Evolutionary conservation across 2,329 filamentous ascomycete genomes (phyloP).

Genomic region (Beauveria asiatica): DNA sequence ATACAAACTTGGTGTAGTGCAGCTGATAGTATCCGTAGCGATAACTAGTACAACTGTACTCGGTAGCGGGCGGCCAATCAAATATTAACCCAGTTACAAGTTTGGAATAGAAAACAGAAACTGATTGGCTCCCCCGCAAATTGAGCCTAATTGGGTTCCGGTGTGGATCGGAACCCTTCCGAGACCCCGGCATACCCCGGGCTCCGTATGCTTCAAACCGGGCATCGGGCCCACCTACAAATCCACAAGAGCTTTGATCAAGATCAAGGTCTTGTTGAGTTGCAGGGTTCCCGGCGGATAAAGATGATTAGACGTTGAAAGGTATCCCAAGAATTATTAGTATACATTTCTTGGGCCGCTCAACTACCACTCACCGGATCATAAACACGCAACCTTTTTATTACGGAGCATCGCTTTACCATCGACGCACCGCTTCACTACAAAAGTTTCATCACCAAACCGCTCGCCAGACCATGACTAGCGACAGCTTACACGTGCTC

Average conservation of each 20-base stretch:
- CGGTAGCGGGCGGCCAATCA: background rate
- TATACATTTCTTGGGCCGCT: no score
- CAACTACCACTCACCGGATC: no score
- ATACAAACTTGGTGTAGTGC: background rate
- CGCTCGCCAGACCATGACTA: background rate
- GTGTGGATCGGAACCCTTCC: background rate
- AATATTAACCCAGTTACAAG: background rate
- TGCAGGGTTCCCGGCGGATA: no score
- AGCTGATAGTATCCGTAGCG: background rate
- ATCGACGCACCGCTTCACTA: background rate
- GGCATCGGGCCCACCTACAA: background rate
- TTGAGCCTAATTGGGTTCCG: background rate
- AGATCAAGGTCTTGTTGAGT: no score
- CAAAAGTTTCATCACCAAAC: background rate
- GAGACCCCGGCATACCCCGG: background rate
- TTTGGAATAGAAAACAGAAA: no score
- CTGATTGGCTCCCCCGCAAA: background rate
- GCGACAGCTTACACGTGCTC: background rate
- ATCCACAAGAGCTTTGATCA: background rate
- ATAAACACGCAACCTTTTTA: no score
- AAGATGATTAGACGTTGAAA: no score
- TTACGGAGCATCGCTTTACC: no score
- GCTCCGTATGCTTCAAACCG: background rate
- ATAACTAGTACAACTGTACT: no score
- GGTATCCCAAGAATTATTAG: no score